These are phyloP conservation scores for Alternaria angustiovoidea DNA, from an alignment of 2,329 filamentous ascomycete species.

Conservation along the genomic window DNA sequence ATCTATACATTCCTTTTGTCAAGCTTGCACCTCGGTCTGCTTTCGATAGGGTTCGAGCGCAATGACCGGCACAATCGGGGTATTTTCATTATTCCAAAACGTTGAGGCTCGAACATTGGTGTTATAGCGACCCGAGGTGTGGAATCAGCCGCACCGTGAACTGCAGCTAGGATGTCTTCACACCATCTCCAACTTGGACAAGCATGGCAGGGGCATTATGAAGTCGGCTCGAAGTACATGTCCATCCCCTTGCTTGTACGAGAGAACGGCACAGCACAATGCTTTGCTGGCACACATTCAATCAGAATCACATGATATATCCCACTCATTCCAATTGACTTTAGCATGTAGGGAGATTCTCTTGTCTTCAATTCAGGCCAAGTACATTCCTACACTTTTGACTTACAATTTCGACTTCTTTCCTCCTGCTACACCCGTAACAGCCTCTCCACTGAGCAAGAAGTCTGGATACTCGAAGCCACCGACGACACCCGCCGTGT, in stretches of 20 bases:
- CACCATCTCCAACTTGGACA: neutral
- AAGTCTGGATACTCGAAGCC: conserved; percentile 66
- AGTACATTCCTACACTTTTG: neutral
- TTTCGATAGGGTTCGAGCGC: neutral
- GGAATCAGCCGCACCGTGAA: neutral
- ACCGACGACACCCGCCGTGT: conserved; percentile 48
- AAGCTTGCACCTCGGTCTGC: neutral
- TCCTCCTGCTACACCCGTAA: conserved; percentile 66
- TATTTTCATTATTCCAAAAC: neutral
- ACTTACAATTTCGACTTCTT: conserved; percentile 64
- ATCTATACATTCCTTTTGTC: neutral
- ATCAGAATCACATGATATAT: neutral
- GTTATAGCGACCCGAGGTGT: neutral
- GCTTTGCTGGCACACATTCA: neutral
- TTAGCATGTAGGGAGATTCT: neutral
- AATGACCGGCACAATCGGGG: neutral
- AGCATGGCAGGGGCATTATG: neutral
- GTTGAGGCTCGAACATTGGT: neutral
- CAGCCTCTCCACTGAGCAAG: conserved; percentile 58
- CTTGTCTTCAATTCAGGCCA: neutral
- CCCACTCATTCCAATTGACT: neutral
- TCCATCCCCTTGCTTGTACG: no score
- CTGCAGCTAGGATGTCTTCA: neutral
- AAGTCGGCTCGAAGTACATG: neutral
- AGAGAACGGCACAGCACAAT: no score